Conservation (phyloP, 345 rosid genomes). For the Sisymbrium irio region DNA sequence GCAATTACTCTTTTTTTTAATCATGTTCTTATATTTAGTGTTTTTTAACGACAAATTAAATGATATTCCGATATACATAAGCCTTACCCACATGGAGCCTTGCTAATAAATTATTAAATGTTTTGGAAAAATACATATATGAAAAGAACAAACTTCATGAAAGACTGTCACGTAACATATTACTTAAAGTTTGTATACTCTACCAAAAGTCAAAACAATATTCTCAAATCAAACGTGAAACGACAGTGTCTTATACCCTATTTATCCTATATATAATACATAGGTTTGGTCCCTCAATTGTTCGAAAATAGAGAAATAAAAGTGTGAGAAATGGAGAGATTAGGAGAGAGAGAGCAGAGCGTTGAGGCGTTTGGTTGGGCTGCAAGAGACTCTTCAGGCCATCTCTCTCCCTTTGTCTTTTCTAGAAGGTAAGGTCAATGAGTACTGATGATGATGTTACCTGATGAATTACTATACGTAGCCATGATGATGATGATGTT, state of each 20-base stretch:
- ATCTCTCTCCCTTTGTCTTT: slow-evolving; percentile 58
- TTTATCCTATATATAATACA: neutral
- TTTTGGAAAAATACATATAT: neutral
- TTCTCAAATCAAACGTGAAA: slow-evolving; percentile 16
- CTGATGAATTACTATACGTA: slow-evolving; percentile 10
- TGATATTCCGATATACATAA: too few species aligned
- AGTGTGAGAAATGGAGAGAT: slow-evolving; percentile 24
- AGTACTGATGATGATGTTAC: neutral
- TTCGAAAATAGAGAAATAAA: slow-evolving; percentile 1
- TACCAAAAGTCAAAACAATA: slow-evolving; percentile 2
- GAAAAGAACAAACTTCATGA: neutral
- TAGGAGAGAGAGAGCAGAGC: slow-evolving; percentile 7
- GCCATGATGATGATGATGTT: neutral
- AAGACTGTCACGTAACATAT: neutral
- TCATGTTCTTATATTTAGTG: too few species aligned
- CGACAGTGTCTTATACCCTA: slow-evolving; percentile 7
- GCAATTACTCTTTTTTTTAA: too few species aligned
- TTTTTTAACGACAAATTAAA: too few species aligned
- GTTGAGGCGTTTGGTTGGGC: slow-evolving; percentile 57
- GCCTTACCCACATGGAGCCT: too few species aligned
- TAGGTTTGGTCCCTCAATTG: neutral
- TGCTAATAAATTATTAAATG: neutral
- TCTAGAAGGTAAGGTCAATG: slow-evolving; percentile 47
- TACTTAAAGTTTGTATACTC: neutral
- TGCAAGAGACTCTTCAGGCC: slow-evolving; percentile 54